A percentile compares a stretch with the other conserved stretches of the same genome.
Conservation (phyloP, 164 flowering plant genomes). For the Berberis vulgaris region DNA sequence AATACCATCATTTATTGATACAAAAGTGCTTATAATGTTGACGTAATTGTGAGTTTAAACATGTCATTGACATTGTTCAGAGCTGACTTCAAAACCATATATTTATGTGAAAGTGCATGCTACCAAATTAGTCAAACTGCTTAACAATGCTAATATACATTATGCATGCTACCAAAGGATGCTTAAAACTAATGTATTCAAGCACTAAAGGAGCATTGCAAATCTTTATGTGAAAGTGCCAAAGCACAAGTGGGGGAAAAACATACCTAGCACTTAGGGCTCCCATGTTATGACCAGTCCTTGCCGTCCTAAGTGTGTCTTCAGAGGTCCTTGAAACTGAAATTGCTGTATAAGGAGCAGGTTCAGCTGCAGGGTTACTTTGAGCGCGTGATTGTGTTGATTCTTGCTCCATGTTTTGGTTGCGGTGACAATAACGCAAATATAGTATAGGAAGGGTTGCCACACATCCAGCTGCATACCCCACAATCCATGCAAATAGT, state of each 20-base stretch:
- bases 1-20: too few relatives aligned
- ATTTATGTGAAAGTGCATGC: too few relatives aligned
- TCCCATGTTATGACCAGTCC: constrained; percentile 17
- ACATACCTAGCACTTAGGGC: constrained; percentile 27
- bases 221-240: too few relatives aligned
- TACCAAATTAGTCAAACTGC: too few relatives aligned
- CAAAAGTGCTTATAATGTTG: too few relatives aligned
- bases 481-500: constrained; percentile 47
- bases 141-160: too few relatives aligned
- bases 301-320: constrained; percentile 19
- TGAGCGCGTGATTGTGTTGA: constrained; percentile 27
- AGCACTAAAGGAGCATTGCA: too few relatives aligned
- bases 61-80: too few relatives aligned
- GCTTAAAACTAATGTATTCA: too few relatives aligned
- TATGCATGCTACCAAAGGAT: too few relatives aligned
- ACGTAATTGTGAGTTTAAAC: too few relatives aligned
- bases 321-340: constrained; percentile 28
- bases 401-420: constrained; percentile 33
- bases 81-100: too few relatives aligned
- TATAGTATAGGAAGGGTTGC: constrained; percentile 58
- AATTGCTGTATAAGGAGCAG: constrained; percentile 31
- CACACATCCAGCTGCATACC: constrained; percentile 51
- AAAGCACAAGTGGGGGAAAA: background rate
- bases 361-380: constrained; percentile 24
- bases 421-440: constrained; percentile 62